phyloP scores from a whole-genome alignment of 2,329 filamentous ascomycete genomes.

The Lecanicillium sp. region DNA sequence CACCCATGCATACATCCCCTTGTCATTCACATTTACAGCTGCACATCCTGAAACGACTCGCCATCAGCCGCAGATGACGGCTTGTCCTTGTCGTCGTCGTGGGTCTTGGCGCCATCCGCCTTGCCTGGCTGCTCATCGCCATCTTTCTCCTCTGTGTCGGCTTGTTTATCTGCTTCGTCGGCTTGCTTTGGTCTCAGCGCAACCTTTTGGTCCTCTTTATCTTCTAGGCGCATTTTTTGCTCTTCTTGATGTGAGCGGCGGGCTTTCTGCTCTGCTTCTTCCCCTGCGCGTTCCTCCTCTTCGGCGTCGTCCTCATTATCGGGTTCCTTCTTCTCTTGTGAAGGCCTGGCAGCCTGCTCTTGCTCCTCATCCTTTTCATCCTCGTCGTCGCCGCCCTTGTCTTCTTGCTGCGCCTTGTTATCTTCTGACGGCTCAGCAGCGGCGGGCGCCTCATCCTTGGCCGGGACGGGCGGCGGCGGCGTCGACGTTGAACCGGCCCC shows the following conservation, averaged over 20 bases:
- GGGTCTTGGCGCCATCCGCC: no score
- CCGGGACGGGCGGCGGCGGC: conserved; percentile 21
- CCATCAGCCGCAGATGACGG: conserved; percentile 44
- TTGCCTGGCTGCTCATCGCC: conserved; percentile 22
- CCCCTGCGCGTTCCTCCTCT: conserved; percentile 19
- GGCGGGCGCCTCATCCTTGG: conserved; percentile 26
- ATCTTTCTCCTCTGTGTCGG: conserved; percentile 23
- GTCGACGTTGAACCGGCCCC: conserved; percentile 19
- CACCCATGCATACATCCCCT: no score
- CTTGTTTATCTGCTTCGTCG: conserved; percentile 21
- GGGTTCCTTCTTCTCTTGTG: conserved; percentile 18
- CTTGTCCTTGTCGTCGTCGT: conserved; percentile 28
- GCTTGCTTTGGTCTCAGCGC: conserved; percentile 34
- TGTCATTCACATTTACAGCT: no score
- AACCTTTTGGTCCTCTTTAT: conserved; percentile 46
- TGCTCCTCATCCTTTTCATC: conserved; percentile 14
- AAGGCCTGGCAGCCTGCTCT: conserved; percentile 12
- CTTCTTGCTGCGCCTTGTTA: conserved; percentile 19
- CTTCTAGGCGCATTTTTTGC: conserved; percentile 49
- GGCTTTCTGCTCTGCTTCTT: conserved; percentile 28
- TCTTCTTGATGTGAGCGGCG: conserved; percentile 31
- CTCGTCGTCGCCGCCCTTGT: conserved; percentile 13
- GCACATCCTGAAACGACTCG: conserved; percentile 57
- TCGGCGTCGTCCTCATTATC: conserved; percentile 10
- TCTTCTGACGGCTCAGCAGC: conserved; percentile 5